A percentile compares a stretch with the other conserved stretches of the same genome.
Conservation (phyloP, 2,329 filamentous ascomycete genomes). For the Magnaporthales sp. region DNA sequence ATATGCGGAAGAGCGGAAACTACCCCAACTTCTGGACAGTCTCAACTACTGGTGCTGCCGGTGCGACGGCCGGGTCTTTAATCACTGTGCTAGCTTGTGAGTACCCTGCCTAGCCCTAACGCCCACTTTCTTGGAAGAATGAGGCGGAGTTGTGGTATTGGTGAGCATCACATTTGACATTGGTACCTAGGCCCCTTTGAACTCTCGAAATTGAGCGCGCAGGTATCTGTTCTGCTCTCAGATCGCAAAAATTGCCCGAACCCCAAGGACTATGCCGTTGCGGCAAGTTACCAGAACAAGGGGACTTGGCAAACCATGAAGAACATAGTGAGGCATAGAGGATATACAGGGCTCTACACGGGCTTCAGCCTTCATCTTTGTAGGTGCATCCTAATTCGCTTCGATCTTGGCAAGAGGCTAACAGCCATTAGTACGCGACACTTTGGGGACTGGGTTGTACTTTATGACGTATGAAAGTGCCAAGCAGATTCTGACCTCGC, state of each 20-base stretch:
- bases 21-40: constrained; percentile 67
- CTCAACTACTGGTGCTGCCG: constrained; percentile 67
- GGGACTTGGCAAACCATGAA: constrained; percentile 68
- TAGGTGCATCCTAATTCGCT: constrained; percentile 32
- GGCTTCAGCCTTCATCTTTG: constrained; percentile 71
- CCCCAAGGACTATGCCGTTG: constrained; percentile 47
- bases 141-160: not conserved
- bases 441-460: constrained; percentile 75
- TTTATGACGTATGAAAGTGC: constrained; percentile 85
- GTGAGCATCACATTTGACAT: constrained; percentile 1
- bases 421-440: constrained; percentile 58
- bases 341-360: constrained; percentile 66
- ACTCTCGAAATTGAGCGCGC: constrained; percentile 80
- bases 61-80: constrained; percentile 68
- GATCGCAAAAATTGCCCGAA: constrained; percentile 37
- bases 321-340: constrained; percentile 68
- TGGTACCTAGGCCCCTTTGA: constrained; percentile 61
- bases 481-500: constrained; percentile 72
- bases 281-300: constrained; percentile 66
- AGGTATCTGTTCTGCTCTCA: constrained; percentile 73
- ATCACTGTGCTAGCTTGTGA: constrained; percentile 73
- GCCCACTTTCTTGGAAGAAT: not conserved
- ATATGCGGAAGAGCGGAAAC: constrained; percentile 61
- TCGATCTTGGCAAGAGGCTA: not conserved
- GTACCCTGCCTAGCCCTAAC: constrained; percentile 17